phyloP scores from a whole-genome alignment of 169 alveolate genomes.

The Cryptosporidium parvum region DNA sequence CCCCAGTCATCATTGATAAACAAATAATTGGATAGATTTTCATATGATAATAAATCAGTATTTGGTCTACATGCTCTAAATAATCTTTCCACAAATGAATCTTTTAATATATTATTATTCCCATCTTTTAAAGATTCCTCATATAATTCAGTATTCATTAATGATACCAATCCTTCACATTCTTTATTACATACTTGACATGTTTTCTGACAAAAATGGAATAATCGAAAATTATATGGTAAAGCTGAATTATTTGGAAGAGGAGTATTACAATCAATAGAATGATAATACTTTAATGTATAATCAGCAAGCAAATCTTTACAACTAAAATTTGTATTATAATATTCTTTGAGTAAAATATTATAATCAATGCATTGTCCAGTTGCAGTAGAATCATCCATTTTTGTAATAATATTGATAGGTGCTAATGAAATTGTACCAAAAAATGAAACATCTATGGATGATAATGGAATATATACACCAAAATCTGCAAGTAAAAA shows the following conservation, averaged over 20 bases:
- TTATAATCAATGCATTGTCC: conserved; percentile 63
- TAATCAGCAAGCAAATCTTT: conserved; percentile 30
- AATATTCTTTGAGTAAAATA: conserved; percentile 33
- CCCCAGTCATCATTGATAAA: conserved; percentile 3
- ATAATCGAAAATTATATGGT: conserved; percentile 34
- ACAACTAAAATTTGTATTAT: conserved; percentile 32
- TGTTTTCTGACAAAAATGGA: conserved; percentile 69
- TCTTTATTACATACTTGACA: conserved; percentile 61
- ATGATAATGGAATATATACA: conserved; percentile 61
- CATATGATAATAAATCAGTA: conserved; percentile 29
- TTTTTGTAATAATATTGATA: conserved; percentile 26
- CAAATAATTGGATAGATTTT: conserved; percentile 21
- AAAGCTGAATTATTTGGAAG: conserved; percentile 36
- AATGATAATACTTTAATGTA: not conserved
- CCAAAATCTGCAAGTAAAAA: conserved; percentile 69
- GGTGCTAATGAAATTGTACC: conserved; percentile 55
- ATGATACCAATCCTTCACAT: conserved; percentile 63
- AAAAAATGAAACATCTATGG: conserved; percentile 58
- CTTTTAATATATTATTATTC: conserved; percentile 3
- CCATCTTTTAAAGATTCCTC: conserved; percentile 23
- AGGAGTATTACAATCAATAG: conserved; percentile 54
- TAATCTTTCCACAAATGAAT: conserved; percentile 26
- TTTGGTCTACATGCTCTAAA: conserved; percentile 64
- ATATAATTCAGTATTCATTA: conserved; percentile 33
- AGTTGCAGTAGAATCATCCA: conserved; percentile 21